These are phyloP conservation scores for Enterospora canceri DNA, from an alignment of 371 early-diverging fungal species.

Conservation along the genomic window DNA sequence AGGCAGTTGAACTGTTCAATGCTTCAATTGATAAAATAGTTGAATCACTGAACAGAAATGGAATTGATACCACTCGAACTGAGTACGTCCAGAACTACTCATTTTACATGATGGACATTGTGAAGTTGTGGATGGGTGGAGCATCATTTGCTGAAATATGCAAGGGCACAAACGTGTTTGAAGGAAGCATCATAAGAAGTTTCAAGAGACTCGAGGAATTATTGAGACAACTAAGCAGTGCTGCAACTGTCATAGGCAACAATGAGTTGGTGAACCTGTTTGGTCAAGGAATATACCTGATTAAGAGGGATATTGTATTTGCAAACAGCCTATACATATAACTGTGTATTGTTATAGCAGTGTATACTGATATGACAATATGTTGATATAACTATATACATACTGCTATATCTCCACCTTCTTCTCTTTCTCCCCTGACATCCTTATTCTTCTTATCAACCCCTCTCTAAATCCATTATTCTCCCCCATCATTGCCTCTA, in stretches of 20 bases:
- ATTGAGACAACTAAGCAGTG: conserved; percentile 77
- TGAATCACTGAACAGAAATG: conserved; percentile 70
- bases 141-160: conserved; percentile 83
- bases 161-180: conserved; percentile 83
- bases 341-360: no score
- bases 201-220: conserved; percentile 88
- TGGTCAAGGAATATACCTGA: conserved; percentile 74
- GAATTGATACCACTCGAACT: conserved; percentile 62
- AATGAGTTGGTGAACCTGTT: conserved; percentile 85
- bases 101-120: conserved; percentile 80
- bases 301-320: conserved; percentile 96
- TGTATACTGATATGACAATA: no score
- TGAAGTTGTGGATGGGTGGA: conserved; percentile 87
- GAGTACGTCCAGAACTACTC: conserved; percentile 58
- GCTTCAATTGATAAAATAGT: conserved; percentile 73
- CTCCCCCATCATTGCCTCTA: not conserved
- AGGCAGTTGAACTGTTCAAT: conserved; percentile 64
- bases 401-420: not conserved
- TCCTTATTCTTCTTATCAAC: not conserved
- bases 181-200: conserved; percentile 83
- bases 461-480: not conserved
- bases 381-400: not conserved
- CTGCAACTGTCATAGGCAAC: conserved; percentile 89
- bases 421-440: not conserved
- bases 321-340: conserved; percentile 83